These are phyloP conservation scores for Ascochyta clinopodiicola DNA, from an alignment of 2,329 filamentous ascomycete species.

Conservation along the genomic window DNA sequence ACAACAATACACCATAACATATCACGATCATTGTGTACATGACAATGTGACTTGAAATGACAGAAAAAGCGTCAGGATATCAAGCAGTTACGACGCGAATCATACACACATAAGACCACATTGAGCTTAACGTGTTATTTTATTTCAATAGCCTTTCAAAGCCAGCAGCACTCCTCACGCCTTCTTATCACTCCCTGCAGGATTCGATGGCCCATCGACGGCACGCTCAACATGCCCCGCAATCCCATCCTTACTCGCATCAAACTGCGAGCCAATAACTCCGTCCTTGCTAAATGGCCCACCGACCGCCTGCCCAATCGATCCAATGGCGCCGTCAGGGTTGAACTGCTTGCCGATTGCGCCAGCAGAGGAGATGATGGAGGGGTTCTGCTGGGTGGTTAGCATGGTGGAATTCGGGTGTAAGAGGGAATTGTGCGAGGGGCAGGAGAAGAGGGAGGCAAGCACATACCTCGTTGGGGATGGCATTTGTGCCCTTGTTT, in stretches of 20 bases:
- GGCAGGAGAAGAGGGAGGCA: too few species aligned
- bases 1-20: not conserved
- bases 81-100: too few species aligned
- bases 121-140: not conserved
- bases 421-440: not conserved
- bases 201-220: constrained; percentile 51
- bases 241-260: constrained; percentile 59
- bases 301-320: constrained; percentile 57
- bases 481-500: constrained; percentile 39
- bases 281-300: constrained; percentile 57
- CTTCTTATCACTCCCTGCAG: constrained; percentile 37
- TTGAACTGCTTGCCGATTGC: constrained; percentile 64
- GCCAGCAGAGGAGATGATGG: constrained; percentile 57
- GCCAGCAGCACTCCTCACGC: not conserved
- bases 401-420: not conserved
- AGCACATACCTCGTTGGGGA: constrained; percentile 29
- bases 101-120: not conserved
- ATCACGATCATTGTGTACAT: not conserved
- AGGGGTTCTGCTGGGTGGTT: constrained; percentile 34
- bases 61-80: too few species aligned
- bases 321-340: constrained; percentile 57
- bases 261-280: constrained; percentile 62
- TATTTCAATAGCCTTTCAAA: not conserved
- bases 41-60: too few species aligned
- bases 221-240: constrained; percentile 61